Base-by-base conservation (phyloP, 2,329 filamentous ascomycete genomes). In the Clonostachys chloroleuca region DNA sequence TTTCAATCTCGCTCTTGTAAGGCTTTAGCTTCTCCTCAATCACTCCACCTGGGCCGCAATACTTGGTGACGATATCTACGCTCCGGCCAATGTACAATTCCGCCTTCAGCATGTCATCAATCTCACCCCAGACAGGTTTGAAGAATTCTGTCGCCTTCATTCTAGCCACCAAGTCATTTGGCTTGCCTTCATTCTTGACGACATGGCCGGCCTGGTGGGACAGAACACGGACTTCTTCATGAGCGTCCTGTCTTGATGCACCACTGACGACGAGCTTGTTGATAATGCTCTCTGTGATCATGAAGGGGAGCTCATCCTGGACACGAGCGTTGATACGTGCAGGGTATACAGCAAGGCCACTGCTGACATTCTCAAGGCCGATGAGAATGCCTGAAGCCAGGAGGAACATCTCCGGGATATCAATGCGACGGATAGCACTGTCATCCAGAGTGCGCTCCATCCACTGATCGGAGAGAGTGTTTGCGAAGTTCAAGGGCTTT, bases 211-310 rank as follows among this genome's bases (percentile, higher is more conserved):
- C 89, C 68, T 95, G 74, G 69, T 91, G 86, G 3, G 80, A 88
- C 41, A 96, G 77, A 2, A 96, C 87, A 8, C 86, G 85, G 58
- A 96, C 92, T 66, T 92, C 73, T 70, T 96, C 91, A 67, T 96
- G 91, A 2, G 89, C 86, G 47, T 92, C 88, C 63, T 95, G 89
- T 44, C 90, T 74, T 10, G 81, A 87, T 30, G 74, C 78, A 34
- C 88, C 89, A 59, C 84, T 78, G 48, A 82, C 80, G 30, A 85
- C 81, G 47, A 92, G 75, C 55, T 81, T 83, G 88, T 95, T 91
- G 63, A 92, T 88, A 61, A 91, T 84, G 40, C 52, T 50, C 57
- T 54, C 59, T 44, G 84, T 91, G 8, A 83, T 78, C 86, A 92
- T 95, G 69, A 96, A 95, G 1, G 92, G 92, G 13, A 96, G 79